Percentiles rank a stretch among this genome's conserved stretches.
These are phyloP conservation scores for Discostella stelligeroides DNA, from an alignment of 108 stramenopile genomes.

Conservation along the genomic window DNA sequence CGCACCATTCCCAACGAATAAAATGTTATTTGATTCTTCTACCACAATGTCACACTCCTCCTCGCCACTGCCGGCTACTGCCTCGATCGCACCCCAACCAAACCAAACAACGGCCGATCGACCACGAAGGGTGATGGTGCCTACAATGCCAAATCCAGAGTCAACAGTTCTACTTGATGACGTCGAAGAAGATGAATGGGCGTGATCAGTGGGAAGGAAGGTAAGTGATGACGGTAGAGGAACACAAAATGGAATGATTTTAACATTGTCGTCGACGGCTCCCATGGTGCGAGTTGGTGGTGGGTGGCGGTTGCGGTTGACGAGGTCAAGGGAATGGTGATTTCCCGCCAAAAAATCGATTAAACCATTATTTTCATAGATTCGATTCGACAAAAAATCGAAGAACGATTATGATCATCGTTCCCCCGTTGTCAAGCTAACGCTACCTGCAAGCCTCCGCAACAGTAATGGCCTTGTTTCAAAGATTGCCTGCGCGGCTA, in stretches of 20 bases:
- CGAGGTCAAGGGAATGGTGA: no score
- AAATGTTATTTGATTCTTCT: background rate
- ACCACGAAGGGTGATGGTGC: conserved; percentile 57
- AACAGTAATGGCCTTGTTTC: background rate
- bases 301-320: no score
- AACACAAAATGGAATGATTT: conserved; percentile 32
- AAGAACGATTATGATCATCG: no score
- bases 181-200: background rate
- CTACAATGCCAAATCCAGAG: conserved; percentile 58
- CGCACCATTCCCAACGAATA: conserved; percentile 11
- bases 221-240: conserved; percentile 2
- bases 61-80: conserved; percentile 3
- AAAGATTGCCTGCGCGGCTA: background rate
- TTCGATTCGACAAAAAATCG: no score
- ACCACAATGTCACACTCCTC: conserved; percentile 1
- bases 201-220: background rate
- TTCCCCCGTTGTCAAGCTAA: no score
- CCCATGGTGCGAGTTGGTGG: background rate
- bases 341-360: no score
- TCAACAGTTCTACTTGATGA: conserved; percentile 3
- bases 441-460: no score
- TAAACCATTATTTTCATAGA: no score
- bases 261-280: background rate
- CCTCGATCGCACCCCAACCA: conserved; percentile 58
- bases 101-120: conserved; percentile 78